These are phyloP conservation scores for Favolaschia claudopus DNA, from an alignment of 768 basidiomycete species.

Conservation along the genomic window DNA sequence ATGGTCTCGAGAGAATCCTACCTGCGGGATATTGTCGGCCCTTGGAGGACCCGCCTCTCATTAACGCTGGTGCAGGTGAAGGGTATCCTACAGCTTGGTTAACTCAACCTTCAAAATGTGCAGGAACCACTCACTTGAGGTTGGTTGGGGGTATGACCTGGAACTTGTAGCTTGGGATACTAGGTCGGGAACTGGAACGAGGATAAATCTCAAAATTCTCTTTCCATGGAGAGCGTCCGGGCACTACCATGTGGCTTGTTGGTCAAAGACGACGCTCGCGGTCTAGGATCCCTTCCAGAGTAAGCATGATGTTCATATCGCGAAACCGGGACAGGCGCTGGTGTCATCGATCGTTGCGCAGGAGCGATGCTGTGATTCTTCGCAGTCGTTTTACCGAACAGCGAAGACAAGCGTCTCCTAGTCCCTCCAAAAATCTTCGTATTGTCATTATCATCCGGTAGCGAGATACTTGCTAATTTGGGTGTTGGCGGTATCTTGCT, in stretches of 20 bases:
- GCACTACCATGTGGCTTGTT: slow-evolving; percentile 6
- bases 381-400: slow-evolving; percentile 15
- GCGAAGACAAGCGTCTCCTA: slow-evolving; percentile 22
- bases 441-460: slow-evolving; percentile 22
- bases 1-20: not conserved
- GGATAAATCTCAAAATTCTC: no score
- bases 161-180: not conserved
- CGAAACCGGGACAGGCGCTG: slow-evolving; percentile 19
- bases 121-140: not conserved
- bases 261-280: slow-evolving; percentile 23
- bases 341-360: slow-evolving; percentile 20
- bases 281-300: slow-evolving; percentile 7
- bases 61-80: no score
- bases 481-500: slow-evolving; percentile 25
- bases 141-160: not conserved
- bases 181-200: no score
- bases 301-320: slow-evolving; percentile 6
- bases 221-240: not conserved
- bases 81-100: not conserved
- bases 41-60: slow-evolving; percentile 20
- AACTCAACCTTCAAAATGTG: no score
- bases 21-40: slow-evolving; percentile 12
- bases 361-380: slow-evolving; percentile 3
- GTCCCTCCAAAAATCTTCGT: slow-evolving; percentile 21
- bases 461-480: slow-evolving; percentile 27